Conservation (phyloP, 2,329 filamentous ascomycete species). For the Calonectria honghensis region DNA sequence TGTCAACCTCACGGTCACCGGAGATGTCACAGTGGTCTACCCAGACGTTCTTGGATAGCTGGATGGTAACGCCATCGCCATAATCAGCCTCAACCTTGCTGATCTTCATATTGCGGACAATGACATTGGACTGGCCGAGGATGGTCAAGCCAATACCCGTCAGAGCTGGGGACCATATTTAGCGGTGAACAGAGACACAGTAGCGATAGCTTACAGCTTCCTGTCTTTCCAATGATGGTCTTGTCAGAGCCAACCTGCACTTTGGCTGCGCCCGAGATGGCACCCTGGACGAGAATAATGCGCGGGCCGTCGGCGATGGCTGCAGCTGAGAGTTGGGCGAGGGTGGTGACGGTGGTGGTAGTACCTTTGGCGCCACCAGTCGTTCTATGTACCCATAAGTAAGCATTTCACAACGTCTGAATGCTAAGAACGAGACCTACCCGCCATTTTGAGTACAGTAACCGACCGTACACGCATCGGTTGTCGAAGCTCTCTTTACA, state of each 20-base stretch:
- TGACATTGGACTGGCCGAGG: slow-evolving; percentile 8
- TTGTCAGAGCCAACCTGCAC: slow-evolving; percentile 51
- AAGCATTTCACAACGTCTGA: background rate
- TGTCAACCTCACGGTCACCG: slow-evolving; percentile 60
- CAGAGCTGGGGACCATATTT: background rate
- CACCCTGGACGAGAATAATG: slow-evolving; percentile 48
- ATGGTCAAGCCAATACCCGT: slow-evolving; percentile 17
- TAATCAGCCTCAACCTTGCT: slow-evolving; percentile 14
- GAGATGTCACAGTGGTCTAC: slow-evolving; percentile 67
- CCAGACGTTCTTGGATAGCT: slow-evolving; percentile 69
- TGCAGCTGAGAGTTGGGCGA: slow-evolving; percentile 44
- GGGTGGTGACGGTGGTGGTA: slow-evolving; percentile 43
- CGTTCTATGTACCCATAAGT: background rate
- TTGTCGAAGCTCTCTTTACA: slow-evolving; percentile 4
- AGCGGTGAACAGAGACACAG: background rate
- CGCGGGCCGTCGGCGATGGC: slow-evolving; percentile 39
- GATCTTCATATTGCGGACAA: slow-evolving; percentile 24
- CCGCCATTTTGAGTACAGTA: slow-evolving; percentile 19
- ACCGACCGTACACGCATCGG: slow-evolving; percentile 7
- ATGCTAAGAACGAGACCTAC: background rate
- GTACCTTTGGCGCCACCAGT: slow-evolving; percentile 31
- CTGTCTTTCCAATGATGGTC: slow-evolving; percentile 49
- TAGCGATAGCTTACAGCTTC: slow-evolving; percentile 59
- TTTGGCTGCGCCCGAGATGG: slow-evolving; percentile 51
- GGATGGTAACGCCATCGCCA: slow-evolving; percentile 69